Base-by-base conservation (phyloP, 495 filamentous ascomycete genomes). In the Xanthoparmelia taractica region DNA sequence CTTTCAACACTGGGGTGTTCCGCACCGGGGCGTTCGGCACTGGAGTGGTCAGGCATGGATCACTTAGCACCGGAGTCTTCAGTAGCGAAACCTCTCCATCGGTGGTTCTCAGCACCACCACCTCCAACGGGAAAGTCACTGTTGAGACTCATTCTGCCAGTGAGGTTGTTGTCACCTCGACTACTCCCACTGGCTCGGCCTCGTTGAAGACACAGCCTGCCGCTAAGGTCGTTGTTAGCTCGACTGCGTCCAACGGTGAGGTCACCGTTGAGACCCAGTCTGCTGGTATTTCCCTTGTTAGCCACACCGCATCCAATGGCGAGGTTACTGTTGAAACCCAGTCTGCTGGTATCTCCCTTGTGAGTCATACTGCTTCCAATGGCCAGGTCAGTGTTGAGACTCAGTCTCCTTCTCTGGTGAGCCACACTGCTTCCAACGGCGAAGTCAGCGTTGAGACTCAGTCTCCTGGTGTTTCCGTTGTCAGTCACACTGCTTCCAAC, bases 151-250 rank as follows among this genome's bases (percentile, higher is more conserved):
- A 36, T 11, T 37, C 55, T 40, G 20, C 55, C 38, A 15, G 34
- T n/a, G 55, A 37, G 55, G 7, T 23, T n/a, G 10, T 29, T 58
- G 37, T 58, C 37, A 58, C 20, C 33, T 58, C 55, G 55, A 37
- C 33, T 36, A 3, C 17, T 18, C 33, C 34, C 10, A 29, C 8
- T 25, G 17, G 33, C 31, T 37, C 33, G 3, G 33, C 38, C 20
- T 40, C 33, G 0, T 4, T 31, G 0, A 1, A 52, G 48, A 52
- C 48, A 4, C 25, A 31, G 2, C 6, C 48, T 31, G 25, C 48
- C 8, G 48, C n/a, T n/a, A n/a, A 15, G 33, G 23, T 55, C 50
- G 2, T 31, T 0, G 23, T 31, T 10, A 55, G 50, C 50, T 29
- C 50, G 8, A 27, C 23, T 31, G 50, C 50, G 31, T 33, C 52